Evolutionary conservation across 2,329 filamentous ascomycete genomes (phyloP).

Genomic region (Beauveria sp.): DNA sequence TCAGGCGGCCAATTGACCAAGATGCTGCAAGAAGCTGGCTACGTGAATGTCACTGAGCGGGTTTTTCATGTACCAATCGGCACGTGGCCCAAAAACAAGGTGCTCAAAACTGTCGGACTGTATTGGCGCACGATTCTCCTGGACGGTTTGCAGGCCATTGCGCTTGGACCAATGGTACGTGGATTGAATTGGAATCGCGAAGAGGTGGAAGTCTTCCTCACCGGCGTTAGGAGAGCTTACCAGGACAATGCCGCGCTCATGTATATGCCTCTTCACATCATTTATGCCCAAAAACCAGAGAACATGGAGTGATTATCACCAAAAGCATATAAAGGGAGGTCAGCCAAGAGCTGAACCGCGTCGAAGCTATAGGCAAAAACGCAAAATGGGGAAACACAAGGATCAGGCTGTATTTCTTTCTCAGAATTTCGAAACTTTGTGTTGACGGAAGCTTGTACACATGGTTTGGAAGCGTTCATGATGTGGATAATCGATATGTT

Average conservation of each 20-base stretch:
- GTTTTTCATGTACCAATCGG: conserved; percentile 47
- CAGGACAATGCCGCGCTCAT: conserved; percentile 35
- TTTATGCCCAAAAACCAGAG: conserved; percentile 46
- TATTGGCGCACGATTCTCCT: conserved; percentile 44
- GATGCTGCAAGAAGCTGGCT: conserved; percentile 43
- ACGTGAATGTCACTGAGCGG: conserved; percentile 42
- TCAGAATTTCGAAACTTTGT: background rate
- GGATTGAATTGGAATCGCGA: conserved; percentile 40
- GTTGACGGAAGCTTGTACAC: background rate
- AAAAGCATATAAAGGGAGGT: background rate
- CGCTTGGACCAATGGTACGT: conserved; percentile 43
- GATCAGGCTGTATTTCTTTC: background rate
- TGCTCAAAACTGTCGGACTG: conserved; percentile 42
- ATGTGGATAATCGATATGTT: background rate
- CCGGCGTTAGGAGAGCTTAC: conserved; percentile 41
- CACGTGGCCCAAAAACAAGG: conserved; percentile 44
- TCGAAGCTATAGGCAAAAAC: background rate
- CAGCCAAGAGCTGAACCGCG: background rate
- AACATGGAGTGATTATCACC: background rate
- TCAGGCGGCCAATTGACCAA: conserved; percentile 33
- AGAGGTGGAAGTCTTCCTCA: conserved; percentile 41
- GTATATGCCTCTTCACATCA: conserved; percentile 50
- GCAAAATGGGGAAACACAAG: background rate
- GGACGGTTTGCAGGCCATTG: conserved; percentile 44
- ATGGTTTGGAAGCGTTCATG: background rate